These are phyloP conservation scores for Amphicarpaea edgeworthii DNA, from an alignment of 306 rosid species.

Conservation along the genomic window DNA sequence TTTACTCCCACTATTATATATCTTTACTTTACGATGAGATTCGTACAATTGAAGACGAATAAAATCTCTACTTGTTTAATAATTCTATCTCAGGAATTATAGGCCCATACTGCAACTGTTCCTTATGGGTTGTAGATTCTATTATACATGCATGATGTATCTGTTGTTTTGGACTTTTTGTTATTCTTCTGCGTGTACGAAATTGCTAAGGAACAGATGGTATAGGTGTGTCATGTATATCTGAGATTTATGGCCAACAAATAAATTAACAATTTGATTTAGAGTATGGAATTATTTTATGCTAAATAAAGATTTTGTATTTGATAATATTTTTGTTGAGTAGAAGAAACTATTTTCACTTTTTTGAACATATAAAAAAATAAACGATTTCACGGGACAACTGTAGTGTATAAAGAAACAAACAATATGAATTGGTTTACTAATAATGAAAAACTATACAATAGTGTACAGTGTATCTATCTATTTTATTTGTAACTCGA, in stretches of 20 bases:
- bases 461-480: too few species aligned
- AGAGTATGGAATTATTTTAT: neutral
- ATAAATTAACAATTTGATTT: neutral
- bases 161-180: neutral
- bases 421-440: too few species aligned
- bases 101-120: conserved; percentile 9
- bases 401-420: too few species aligned
- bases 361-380: too few species aligned
- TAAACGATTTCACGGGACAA: too few species aligned
- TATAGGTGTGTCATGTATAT: too few species aligned
- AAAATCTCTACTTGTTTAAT: neutral
- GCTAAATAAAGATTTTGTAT: neutral
- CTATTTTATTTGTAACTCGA: neutral
- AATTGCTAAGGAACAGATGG: neutral
- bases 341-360: too few species aligned
- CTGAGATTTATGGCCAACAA: neutral
- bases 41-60: neutral
- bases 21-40: neutral
- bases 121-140: neutral
- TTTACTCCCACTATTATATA: conserved; percentile 3
- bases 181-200: neutral
- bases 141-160: neutral
- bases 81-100: neutral
- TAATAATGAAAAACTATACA: too few species aligned
- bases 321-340: too few species aligned